Percentiles rank a stretch among this genome's conserved stretches.
These are phyloP conservation scores for Nicotiana sylvestris DNA, from an alignment of 257 asterid species.

Conservation along the genomic window DNA sequence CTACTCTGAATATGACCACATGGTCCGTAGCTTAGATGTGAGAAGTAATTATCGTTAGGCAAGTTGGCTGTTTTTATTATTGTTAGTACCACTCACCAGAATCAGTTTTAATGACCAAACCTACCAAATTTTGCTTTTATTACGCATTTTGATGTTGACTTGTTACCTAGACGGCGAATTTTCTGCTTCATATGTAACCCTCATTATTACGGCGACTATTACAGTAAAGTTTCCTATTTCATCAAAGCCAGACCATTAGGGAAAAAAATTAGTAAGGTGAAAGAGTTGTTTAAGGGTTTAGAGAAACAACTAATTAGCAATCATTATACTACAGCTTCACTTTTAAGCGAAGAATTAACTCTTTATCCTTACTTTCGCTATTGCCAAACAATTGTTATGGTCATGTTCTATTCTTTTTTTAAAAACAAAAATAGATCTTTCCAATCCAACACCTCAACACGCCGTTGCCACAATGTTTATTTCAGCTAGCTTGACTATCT, in stretches of 20 bases:
- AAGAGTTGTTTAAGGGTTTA: background rate
- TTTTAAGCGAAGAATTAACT: background rate
- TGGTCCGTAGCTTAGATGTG: background rate
- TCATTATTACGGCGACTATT: background rate
- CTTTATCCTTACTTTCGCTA: background rate
- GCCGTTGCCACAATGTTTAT: background rate
- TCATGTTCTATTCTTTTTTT: no score
- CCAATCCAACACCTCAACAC: background rate
- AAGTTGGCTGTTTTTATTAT: background rate
- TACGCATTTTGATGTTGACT: background rate
- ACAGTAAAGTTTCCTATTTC: background rate
- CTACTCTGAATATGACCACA: background rate
- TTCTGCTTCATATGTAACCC: background rate
- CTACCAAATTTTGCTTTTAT: background rate
- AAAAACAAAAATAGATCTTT: no score
- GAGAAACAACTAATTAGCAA: background rate
- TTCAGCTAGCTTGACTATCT: background rate
- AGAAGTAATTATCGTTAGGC: background rate
- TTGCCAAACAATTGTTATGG: background rate
- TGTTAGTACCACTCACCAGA: background rate
- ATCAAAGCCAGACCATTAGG: background rate
- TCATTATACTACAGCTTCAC: background rate
- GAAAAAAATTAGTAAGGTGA: background rate
- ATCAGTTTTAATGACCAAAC: background rate
- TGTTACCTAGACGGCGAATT: background rate